Conservation (phyloP, 139 green algal species). For the Auxenochlorella protothecoides region DNA sequence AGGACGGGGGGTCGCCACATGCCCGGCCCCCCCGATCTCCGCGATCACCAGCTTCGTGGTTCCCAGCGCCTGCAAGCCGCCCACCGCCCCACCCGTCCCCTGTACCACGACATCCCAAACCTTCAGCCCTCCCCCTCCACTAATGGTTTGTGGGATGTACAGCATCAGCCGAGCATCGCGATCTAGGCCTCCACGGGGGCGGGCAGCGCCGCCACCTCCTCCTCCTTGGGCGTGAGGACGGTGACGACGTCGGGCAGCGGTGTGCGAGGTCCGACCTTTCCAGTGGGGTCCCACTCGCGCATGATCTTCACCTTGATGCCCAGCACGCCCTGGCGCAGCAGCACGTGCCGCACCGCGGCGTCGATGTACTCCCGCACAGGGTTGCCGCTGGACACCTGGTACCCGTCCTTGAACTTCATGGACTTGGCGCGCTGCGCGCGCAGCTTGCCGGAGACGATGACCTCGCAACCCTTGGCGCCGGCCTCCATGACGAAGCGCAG, state of each 20-base stretch:
- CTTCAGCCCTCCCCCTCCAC: too few relatives aligned
- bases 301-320: slow-evolving; percentile 98
- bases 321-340: slow-evolving; percentile 94
- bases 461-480: slow-evolving; percentile 98
- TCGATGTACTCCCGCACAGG: slow-evolving; percentile 91
- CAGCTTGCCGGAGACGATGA: slow-evolving; percentile 98
- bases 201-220: slow-evolving; percentile 21
- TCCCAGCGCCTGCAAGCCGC: too few relatives aligned
- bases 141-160: too few relatives aligned
- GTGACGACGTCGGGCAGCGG: slow-evolving; percentile 94
- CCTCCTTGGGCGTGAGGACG: slow-evolving; percentile 83
- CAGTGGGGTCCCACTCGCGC: slow-evolving; percentile 93
- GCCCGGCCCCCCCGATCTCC: too few relatives aligned
- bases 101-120: too few relatives aligned
- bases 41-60: too few relatives aligned
- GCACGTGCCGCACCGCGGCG: slow-evolving; percentile 85
- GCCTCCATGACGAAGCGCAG: slow-evolving; percentile 99
- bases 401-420: slow-evolving; percentile 99
- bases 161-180: too few relatives aligned
- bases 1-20: too few relatives aligned
- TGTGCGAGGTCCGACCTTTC: slow-evolving; percentile 81
- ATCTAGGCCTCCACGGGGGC: too few relatives aligned
- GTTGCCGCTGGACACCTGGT: slow-evolving; percentile 87
- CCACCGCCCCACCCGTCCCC: too few relatives aligned
- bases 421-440: slow-evolving; percentile 92